These are phyloP conservation scores for Lepidium didymum DNA, from an alignment of 345 rosid genomes.

Conservation along the genomic window DNA sequence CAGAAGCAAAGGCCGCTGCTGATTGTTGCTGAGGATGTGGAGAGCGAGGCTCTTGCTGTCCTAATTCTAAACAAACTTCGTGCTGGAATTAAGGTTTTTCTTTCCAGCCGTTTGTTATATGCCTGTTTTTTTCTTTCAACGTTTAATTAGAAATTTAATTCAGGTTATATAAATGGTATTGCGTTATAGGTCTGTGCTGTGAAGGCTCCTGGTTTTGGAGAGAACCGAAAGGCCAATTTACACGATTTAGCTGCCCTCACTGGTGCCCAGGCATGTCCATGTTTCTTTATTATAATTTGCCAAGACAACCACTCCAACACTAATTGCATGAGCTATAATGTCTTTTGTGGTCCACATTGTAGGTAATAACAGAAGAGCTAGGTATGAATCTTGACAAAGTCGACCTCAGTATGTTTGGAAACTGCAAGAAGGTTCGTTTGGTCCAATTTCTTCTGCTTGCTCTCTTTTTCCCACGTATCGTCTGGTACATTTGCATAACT, in stretches of 20 bases:
- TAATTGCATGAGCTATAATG: not conserved
- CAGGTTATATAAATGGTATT: not conserved
- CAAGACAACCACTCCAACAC: not conserved
- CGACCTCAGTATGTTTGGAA: slow-evolving; percentile 75
- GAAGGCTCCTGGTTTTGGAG: slow-evolving; percentile 98
- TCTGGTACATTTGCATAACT: not conserved
- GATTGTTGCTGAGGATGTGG: slow-evolving; percentile 93
- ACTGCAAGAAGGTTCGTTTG: slow-evolving; percentile 74
- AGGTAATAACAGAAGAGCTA: slow-evolving; percentile 92
- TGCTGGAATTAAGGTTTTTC: slow-evolving; percentile 85
- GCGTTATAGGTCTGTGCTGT: slow-evolving; percentile 72
- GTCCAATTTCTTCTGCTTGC: not conserved
- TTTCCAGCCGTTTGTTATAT: not conserved
- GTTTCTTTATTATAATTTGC: not conserved
- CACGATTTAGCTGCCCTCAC: slow-evolving; percentile 90
- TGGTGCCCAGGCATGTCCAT: slow-evolving; percentile 67
- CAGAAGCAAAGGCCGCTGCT: slow-evolving; percentile 86
- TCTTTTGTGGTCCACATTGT: not conserved
- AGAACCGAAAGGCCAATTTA: slow-evolving; percentile 76
- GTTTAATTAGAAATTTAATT: not conserved
- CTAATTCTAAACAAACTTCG: slow-evolving; percentile 91
- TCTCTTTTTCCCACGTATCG: not conserved
- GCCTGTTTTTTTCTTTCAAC: not conserved
- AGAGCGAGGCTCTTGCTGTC: slow-evolving; percentile 85
- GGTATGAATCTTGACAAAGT: slow-evolving; percentile 93